Evolutionary conservation across 495 filamentous ascomycete genomes (phyloP).

Genomic region (Xylaria curta): DNA sequence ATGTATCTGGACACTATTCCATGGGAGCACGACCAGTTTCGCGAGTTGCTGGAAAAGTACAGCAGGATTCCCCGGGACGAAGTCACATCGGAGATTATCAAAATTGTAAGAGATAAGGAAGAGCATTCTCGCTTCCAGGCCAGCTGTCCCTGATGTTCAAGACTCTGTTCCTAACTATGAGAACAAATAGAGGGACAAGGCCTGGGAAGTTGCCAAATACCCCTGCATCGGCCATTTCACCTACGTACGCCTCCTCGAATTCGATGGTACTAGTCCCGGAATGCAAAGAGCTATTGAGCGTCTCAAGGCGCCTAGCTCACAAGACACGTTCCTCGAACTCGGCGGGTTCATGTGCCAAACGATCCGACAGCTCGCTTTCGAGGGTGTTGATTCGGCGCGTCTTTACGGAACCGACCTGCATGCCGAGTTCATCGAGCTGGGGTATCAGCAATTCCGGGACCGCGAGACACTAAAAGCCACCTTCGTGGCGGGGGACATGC

Average conservation of each 20-base stretch:
- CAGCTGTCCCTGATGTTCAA: background rate
- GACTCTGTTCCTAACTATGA: background rate
- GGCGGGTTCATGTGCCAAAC: conserved; percentile 60
- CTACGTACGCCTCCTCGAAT: conserved; percentile 46
- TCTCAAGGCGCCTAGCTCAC: conserved; percentile 33
- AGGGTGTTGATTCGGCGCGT: conserved; percentile 48
- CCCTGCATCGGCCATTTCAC: conserved; percentile 50
- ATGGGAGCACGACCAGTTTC: conserved; percentile 17
- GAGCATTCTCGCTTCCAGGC: background rate
- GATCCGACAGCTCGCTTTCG: conserved; percentile 50
- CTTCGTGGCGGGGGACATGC: conserved; percentile 33
- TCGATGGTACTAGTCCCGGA: conserved; percentile 30
- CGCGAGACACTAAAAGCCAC: conserved; percentile 24
- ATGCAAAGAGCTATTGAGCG: conserved; percentile 41
- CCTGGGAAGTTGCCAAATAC: conserved; percentile 47
- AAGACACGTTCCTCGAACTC: conserved; percentile 51
- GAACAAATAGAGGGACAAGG: conserved; percentile 44
- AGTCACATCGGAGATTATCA: conserved; percentile 50
- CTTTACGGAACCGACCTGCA: conserved; percentile 48
- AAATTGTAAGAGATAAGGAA: conserved; percentile 42
- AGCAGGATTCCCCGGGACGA: conserved; percentile 47
- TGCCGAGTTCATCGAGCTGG: conserved; percentile 47
- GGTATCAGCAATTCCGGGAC: conserved; percentile 41
- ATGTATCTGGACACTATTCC: conserved; percentile 14
- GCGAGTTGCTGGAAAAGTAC: conserved; percentile 49